Conservation (phyloP, 495 filamentous ascomycete genomes). For the Friedmanniomyces endolithicus region DNA sequence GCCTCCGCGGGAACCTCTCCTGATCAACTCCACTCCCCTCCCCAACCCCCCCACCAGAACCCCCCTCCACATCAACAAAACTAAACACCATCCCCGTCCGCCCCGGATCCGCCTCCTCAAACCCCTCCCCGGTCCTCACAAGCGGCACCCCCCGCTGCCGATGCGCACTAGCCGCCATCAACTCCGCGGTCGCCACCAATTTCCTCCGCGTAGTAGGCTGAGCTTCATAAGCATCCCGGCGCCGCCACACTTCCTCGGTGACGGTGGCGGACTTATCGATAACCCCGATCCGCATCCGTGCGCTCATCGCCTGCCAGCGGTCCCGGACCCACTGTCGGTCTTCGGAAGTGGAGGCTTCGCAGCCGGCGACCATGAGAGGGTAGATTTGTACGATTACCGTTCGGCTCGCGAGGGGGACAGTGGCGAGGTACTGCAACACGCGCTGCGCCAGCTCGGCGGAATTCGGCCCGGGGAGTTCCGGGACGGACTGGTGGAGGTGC, state of each 20-base stretch:
- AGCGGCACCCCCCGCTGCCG: conserved; percentile 7
- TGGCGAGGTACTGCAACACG: conserved; percentile 49
- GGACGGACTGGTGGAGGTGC: conserved; percentile 67
- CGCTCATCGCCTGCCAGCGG: conserved; percentile 52
- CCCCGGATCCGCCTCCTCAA: conserved; percentile 9
- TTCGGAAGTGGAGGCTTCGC: conserved; percentile 49
- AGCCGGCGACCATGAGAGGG: conserved; percentile 59
- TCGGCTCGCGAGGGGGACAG: conserved; percentile 49
- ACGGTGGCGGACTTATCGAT: conserved; percentile 51
- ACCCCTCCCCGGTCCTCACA: neutral
- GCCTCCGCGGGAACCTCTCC: conserved; percentile 4
- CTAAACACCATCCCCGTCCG: conserved; percentile 19
- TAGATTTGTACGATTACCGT: conserved; percentile 68
- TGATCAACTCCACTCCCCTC: neutral
- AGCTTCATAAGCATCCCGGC: conserved; percentile 38
- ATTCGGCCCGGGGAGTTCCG: conserved; percentile 52
- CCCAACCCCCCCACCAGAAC: neutral
- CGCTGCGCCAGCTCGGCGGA: conserved; percentile 50
- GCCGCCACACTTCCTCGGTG: conserved; percentile 44
- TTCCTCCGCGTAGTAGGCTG: conserved; percentile 10
- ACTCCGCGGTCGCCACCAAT: conserved; percentile 15
- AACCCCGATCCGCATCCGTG: conserved; percentile 57
- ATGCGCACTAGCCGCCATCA: conserved; percentile 8
- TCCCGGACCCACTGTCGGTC: conserved; percentile 57
- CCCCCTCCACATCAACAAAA: conserved; percentile 12